Evolutionary conservation across 106 monocot species (phyloP), one percentile per base, ranked within the genome.

Genomic region (Allium sativum): DNA sequence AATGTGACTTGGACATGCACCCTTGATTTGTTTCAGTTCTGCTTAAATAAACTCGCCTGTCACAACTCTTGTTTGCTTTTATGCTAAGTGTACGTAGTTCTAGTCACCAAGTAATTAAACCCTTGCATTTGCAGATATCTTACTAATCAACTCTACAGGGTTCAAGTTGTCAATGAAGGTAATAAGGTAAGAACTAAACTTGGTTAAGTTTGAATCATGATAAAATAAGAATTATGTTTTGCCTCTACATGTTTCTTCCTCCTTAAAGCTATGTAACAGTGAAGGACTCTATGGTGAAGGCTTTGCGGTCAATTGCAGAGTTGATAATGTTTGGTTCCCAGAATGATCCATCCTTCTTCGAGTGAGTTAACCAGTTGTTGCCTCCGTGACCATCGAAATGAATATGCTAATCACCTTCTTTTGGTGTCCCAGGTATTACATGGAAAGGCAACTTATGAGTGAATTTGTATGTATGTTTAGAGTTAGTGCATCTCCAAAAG

Each of bases 381-480:
- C 45, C 15, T 40, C 41, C 57, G 13, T 44, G 18, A 22, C 19
- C 51, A 55, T 9, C 43, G 12, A 22, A 55, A 21, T 52, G 72
- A 51, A 14, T 16, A 53, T 53, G 52, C 19, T 56, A 48, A 40
- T 62, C 22, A 11, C 44, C 15, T n/a, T 60, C 18, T 8, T 8
- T 6, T 8, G 19, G 4, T 1, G 47, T 61, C 64, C 61, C 44
- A 98, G 96, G 55, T 92, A 82, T 48, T 98, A 92, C 72, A 98
- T 98, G 92, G 98, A 98, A 78, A 98, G 84, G 60, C 85, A 98
- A 67, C 71, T 98, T 22, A 92, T 98, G 98, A 85, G 79, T 56
- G 98, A 98, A 68, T 98, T 98, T 78, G 83, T 80, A n/a, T 79
- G 92, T 15, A 78, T 98, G 53, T 68, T 98, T 66, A 92, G 70